Conservation (phyloP, 495 filamentous ascomycete species). For the Penicillium lagena region DNA sequence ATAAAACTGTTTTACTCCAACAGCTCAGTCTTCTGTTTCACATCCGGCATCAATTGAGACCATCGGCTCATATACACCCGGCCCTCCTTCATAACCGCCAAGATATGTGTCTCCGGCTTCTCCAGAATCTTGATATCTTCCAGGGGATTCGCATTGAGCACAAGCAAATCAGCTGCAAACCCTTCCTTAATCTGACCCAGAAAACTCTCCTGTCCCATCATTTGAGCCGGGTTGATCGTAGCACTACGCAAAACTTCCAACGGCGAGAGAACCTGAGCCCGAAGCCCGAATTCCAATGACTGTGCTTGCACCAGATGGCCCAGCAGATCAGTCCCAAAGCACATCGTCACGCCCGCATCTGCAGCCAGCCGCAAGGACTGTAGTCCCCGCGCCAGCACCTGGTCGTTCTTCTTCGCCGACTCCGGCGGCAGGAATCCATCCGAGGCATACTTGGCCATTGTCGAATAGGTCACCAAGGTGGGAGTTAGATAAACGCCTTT, state of each 20-base stretch:
- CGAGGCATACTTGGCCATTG: constrained; percentile 27
- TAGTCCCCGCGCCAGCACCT: constrained; percentile 41
- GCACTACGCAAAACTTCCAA: constrained; percentile 42
- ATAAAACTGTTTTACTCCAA: too few species aligned
- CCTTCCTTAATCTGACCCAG: constrained; percentile 37
- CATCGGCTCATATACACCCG: too few species aligned
- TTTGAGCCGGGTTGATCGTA: constrained; percentile 41
- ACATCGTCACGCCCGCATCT: constrained; percentile 45
- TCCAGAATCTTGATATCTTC: constrained; percentile 46
- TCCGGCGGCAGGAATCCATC: constrained; percentile 33
- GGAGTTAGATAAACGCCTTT: constrained; percentile 42
- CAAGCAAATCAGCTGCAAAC: constrained; percentile 35
- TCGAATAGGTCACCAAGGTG: constrained; percentile 43
- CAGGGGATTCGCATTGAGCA: constrained; percentile 39
- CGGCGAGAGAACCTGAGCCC: constrained; percentile 32
- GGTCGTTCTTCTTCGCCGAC: constrained; percentile 35
- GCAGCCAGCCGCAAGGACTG: constrained; percentile 34
- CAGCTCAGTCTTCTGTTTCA: too few species aligned
- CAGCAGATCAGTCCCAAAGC: constrained; percentile 49
- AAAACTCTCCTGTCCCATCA: constrained; percentile 30
- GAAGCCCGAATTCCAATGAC: constrained; percentile 42
- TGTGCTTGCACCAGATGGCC: constrained; percentile 39
- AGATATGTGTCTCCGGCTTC: constrained; percentile 29
- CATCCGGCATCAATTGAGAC: too few species aligned
- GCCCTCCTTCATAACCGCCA: constrained; percentile 45